A percentile compares a stretch with the other conserved stretches of the same genome.
Evolutionary conservation across 495 filamentous ascomycete genomes (phyloP).

Genomic region (Podospora conica): DNA sequence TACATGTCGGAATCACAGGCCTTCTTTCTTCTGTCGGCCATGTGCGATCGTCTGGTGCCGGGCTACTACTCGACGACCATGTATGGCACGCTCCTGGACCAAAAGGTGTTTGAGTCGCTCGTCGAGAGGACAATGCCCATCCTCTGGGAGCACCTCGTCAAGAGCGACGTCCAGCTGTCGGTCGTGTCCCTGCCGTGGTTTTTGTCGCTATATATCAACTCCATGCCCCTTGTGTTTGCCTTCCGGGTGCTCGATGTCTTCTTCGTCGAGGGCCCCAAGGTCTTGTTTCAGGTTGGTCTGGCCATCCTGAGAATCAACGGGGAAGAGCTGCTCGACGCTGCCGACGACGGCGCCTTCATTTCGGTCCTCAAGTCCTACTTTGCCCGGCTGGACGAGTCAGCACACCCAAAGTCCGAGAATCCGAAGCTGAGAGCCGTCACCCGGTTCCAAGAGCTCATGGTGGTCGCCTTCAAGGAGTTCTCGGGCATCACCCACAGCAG

Average conservation of each 20-base stretch:
- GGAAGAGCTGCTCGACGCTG: constrained; percentile 91
- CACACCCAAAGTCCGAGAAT: constrained; percentile 91
- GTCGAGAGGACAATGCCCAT: constrained; percentile 99
- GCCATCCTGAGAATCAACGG: constrained; percentile 97
- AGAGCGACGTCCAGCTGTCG: constrained; percentile 95
- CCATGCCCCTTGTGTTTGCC: constrained; percentile 95
- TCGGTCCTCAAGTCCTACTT: constrained; percentile 95
- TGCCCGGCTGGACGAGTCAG: constrained; percentile 84
- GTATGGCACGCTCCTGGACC: constrained; percentile 95
- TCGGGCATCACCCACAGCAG: constrained; percentile 88
- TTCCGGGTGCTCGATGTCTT: constrained; percentile 96
- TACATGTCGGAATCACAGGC: constrained; percentile 97
- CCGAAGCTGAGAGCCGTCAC: constrained; percentile 89
- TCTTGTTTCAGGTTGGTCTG: constrained; percentile 91
- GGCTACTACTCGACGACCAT: constrained; percentile 98
- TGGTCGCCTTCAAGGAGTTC: constrained; percentile 97
- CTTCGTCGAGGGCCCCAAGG: constrained; percentile 95
- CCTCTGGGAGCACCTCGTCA: constrained; percentile 92
- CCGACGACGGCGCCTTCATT: constrained; percentile 95
- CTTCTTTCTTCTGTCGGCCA: constrained; percentile 84
- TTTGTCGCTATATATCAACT: constrained; percentile 96
- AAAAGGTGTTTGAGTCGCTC: constrained; percentile 92
- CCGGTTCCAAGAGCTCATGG: constrained; percentile 95
- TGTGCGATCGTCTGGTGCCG: constrained; percentile 88
- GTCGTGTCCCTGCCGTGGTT: constrained; percentile 98